Evolutionary conservation across 306 rosid genomes (phyloP), one percentile per base, ranked within the genome.

Genomic region (Cicer arietinum): DNA sequence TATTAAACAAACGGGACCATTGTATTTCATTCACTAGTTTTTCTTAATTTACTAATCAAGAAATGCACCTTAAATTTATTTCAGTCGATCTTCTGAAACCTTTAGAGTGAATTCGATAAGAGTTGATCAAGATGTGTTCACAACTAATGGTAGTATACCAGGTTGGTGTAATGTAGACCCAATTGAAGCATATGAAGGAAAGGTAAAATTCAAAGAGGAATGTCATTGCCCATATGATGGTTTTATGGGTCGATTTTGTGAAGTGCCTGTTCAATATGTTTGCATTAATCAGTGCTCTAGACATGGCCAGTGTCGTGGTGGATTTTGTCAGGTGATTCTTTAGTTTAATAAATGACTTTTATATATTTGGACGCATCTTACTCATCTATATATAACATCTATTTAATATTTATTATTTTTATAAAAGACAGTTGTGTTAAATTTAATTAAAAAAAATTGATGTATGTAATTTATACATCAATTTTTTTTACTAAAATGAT

Each of bases 161-260:
- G 99, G 99, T 69, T 94, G 99, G 99, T 94, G 99, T 85, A 94
- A 94, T 78, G 95, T 94, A 40, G 96, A 94, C 58, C 99, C 99
- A 51, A 85, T 73, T 61, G 92, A 92, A 79, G 96, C 81, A 8
- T 92, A 94, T 85, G 90, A 90, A 75, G 83, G 73, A 50, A 94
- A 92, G 85, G 89, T 80, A 43, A 60, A 81, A 71, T 80, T 87
- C 84, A 94, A 92, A 84, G 92, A 80, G 82, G 93, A 89, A 82
- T 94, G 99, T 80, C 85, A 92, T 80, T 94, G 99, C 88, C 86
- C 86, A 78, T 94, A 89, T 41, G 99, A 94, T 77, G 85, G 99
- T 79, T 81, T 80, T 16, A 68, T 59, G 81, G 99, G 99, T 18
- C 77, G 76, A 63, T 87, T 94, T 18, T 94, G 99, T 73, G 99